Conservation (phyloP, 768 basidiomycete genomes). For the Gautieria morchelliformis region DNA sequence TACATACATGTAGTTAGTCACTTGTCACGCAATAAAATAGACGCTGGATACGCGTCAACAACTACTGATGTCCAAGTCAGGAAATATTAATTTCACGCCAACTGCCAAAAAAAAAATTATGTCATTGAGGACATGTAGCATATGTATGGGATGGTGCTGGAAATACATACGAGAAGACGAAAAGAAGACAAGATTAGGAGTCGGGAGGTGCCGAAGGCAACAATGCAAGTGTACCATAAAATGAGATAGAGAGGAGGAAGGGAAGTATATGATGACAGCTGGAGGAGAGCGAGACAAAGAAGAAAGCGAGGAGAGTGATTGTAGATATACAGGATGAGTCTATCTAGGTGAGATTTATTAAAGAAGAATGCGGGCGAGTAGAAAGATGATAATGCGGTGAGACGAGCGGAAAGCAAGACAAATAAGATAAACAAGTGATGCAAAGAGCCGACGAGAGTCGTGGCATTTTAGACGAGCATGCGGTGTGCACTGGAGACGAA, state of each 20-base stretch:
- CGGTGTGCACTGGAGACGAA: background rate
- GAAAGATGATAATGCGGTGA: background rate
- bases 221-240: background rate
- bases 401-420: background rate
- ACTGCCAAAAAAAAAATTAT: background rate
- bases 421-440: constrained; percentile 4
- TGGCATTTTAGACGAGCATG: background rate
- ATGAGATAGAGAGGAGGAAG: background rate
- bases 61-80: background rate
- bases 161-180: constrained; percentile 1
- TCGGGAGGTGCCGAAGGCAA: background rate
- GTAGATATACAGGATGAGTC: constrained; percentile 9
- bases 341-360: constrained; percentile 6
- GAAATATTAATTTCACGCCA: background rate
- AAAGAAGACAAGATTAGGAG: background rate
- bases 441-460: background rate
- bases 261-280: background rate
- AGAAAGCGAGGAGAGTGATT: background rate
- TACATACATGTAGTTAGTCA: background rate
- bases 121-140: background rate
- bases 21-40: no score
- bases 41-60: no score
- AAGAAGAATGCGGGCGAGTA: background rate
- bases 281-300: background rate
- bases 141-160: background rate